Base-by-base conservation (phyloP, 2,329 filamentous ascomycete genomes). In the Leptographium radiaticola region DNA sequence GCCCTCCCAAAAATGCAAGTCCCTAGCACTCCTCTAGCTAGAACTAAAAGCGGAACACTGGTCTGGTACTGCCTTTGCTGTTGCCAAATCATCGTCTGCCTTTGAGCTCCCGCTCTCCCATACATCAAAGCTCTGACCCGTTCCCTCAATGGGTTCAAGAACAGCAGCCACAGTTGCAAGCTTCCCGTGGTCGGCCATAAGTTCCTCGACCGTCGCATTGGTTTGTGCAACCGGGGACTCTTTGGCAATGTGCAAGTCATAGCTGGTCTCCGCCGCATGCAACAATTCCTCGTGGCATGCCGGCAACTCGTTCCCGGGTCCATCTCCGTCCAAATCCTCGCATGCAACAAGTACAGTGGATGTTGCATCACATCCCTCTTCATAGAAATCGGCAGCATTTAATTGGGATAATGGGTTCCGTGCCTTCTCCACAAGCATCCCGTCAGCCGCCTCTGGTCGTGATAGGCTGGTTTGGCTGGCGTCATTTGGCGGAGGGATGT, bases 401-500 rank as follows among this genome's bases (percentile, higher is more conserved):
- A 89, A 77, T 63, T 87, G 83, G 10, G 77, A 78, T 1, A 89
- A 71, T 0, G 85, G 83, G 6, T 75, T 71, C 30, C 86, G 79
- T 62, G 79, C 71, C 66, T 83, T 78, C 62, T 86, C 82, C 30
- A 84, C 72, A 18, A 78, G 65, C 73, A 83, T 83, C 55, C 75
- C 72, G 7, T 50, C 43, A 13, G 49, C 20, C 6, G 44, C 18
- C 9, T 40, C 48, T 1, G 20, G 2, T 4, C 53, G 55, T 13
- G 49, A n/a, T 0, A 16, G 25, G 16, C 71, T 70, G 0, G 79
- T 81, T 62, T 85, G 77, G 33, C 78, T 80, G 42, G 85, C 67
- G 47, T 86, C 82, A 53, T 80, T 78, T 3, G 70, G 66, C 2
- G 91, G 91, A 6, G 91, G 87, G 18, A 95, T 81, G 64, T 98